Evolutionary conservation across 805 yeast species (phyloP).

Genomic region (Ogataea haglerorum): DNA sequence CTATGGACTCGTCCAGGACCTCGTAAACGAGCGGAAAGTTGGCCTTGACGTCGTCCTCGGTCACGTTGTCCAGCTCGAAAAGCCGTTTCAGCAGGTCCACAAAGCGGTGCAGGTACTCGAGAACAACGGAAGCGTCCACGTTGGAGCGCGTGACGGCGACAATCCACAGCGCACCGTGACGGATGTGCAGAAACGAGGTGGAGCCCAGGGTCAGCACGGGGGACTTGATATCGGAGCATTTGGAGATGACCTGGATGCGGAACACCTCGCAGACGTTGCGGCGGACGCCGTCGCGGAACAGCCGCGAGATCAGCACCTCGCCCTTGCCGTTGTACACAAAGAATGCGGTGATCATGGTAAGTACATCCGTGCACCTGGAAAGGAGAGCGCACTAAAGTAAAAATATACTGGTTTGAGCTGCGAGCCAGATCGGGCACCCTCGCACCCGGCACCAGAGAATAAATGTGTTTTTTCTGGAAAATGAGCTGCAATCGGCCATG

Average conservation of each 20-base stretch:
- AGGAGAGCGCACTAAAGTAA: neutral
- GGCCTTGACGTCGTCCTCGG: slow-evolving; percentile 53
- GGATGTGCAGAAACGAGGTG: slow-evolving; percentile 82
- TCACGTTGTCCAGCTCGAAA: slow-evolving; percentile 28
- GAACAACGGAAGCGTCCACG: slow-evolving; percentile 74
- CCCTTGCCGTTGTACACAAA: slow-evolving; percentile 77
- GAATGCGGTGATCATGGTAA: slow-evolving; percentile 77
- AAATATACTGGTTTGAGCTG: too few relatives aligned
- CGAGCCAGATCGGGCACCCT: neutral
- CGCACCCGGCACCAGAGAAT: neutral
- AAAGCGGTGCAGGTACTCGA: slow-evolving; percentile 73
- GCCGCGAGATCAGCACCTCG: slow-evolving; percentile 72
- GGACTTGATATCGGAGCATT: slow-evolving; percentile 48
- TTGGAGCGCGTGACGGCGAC: slow-evolving; percentile 90
- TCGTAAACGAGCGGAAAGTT: slow-evolving; percentile 73
- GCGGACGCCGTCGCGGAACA: slow-evolving; percentile 72
- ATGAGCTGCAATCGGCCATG: slow-evolving; percentile 41
- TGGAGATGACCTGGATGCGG: slow-evolving; percentile 84
- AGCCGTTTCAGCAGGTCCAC: slow-evolving; percentile 47
- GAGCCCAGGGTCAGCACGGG: slow-evolving; percentile 86
- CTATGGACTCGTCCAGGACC: slow-evolving; percentile 69
- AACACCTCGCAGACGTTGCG: slow-evolving; percentile 82
- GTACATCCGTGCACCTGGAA: slow-evolving; percentile 6
- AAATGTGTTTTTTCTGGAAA: neutral
- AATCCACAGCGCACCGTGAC: slow-evolving; percentile 61